A percentile compares a stretch with the other conserved stretches of the same genome.
These are phyloP conservation scores for Nitzschia sp. DNA, from an alignment of 108 stramenopile species.

Conservation along the genomic window DNA sequence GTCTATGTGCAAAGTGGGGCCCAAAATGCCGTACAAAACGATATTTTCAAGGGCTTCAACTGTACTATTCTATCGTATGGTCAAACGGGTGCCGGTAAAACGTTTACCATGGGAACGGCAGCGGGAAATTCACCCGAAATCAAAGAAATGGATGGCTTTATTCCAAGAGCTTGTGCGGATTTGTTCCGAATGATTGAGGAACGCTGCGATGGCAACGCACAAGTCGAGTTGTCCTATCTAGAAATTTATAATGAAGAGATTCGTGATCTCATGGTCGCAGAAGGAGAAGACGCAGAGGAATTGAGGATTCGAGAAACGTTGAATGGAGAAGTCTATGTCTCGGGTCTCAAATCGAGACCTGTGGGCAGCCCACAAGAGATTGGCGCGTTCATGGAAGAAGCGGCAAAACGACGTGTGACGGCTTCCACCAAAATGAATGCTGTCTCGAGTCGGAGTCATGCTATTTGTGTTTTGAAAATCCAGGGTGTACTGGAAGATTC, in stretches of 20 bases:
- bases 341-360: conserved; percentile 51
- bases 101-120: conserved; percentile 91
- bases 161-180: conserved; percentile 93
- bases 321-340: conserved; percentile 70
- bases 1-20: conserved; percentile 94
- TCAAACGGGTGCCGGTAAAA: conserved; percentile 87
- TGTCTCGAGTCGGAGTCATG: conserved; percentile 86
- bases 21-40: conserved; percentile 81
- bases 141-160: conserved; percentile 75
- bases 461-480: conserved; percentile 89
- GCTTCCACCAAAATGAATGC: conserved; percentile 92
- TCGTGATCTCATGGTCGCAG: conserved; percentile 84
- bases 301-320: conserved; percentile 49
- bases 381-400: conserved; percentile 57
- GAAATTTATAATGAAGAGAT: conserved; percentile 99
- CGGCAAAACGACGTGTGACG: conserved; percentile 55
- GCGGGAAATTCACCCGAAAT: conserved; percentile 21
- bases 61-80: conserved; percentile 98
- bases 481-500: conserved; percentile 52
- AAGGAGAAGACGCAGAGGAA: conserved; percentile 47
- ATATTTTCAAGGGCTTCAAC: conserved; percentile 97
- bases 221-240: conserved; percentile 94
- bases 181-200: conserved; percentile 74
- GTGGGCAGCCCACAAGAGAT: conserved; percentile 61
- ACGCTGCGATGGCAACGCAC: conserved; percentile 80